phyloP scores from a whole-genome alignment of 495 filamentous ascomycete genomes.

The Neurospora sp. region DNA sequence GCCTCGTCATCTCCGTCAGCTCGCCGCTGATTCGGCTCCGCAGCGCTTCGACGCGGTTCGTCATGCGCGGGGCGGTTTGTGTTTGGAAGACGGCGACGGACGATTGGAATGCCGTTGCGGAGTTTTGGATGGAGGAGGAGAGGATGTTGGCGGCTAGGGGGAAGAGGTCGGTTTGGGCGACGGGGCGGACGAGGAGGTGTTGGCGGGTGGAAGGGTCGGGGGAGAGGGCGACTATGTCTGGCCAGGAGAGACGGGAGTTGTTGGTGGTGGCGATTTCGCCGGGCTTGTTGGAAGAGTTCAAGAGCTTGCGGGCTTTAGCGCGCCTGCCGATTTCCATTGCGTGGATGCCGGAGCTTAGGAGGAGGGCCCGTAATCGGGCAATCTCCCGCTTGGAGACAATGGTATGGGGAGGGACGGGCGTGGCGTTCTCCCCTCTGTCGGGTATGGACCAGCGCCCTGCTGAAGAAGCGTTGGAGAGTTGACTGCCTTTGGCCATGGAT shows the following conservation, averaged over 20 bases:
- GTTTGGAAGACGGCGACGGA: slow-evolving; percentile 33
- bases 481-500: slow-evolving; percentile 9
- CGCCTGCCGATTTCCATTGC: slow-evolving; percentile 66
- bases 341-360: slow-evolving; percentile 77
- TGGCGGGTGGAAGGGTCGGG: slow-evolving; percentile 11
- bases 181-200: slow-evolving; percentile 30
- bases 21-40: slow-evolving; percentile 27
- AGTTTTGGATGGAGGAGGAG: slow-evolving; percentile 43
- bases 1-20: slow-evolving; percentile 47
- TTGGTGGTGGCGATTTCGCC: slow-evolving; percentile 1
- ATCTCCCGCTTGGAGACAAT: slow-evolving; percentile 54
- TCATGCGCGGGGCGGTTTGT: slow-evolving; percentile 24
- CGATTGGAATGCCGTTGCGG: slow-evolving; percentile 43
- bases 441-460: slow-evolving; percentile 63
- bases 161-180: slow-evolving; percentile 53
- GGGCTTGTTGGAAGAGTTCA: slow-evolving; percentile 6
- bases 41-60: slow-evolving; percentile 25
- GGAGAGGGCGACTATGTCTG: slow-evolving; percentile 25
- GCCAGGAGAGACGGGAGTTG: slow-evolving; percentile 13
- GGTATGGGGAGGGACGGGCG: slow-evolving; percentile 21
- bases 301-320: slow-evolving; percentile 37
- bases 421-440: slow-evolving; percentile 34
- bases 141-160: slow-evolving; percentile 59
- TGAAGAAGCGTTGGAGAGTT: slow-evolving; percentile 18
- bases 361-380: slow-evolving; percentile 59